Percentiles rank a stretch among this genome's conserved stretches.
phyloP scores from a whole-genome alignment of 345 rosid genomes.

The Eucalyptus virginea region DNA sequence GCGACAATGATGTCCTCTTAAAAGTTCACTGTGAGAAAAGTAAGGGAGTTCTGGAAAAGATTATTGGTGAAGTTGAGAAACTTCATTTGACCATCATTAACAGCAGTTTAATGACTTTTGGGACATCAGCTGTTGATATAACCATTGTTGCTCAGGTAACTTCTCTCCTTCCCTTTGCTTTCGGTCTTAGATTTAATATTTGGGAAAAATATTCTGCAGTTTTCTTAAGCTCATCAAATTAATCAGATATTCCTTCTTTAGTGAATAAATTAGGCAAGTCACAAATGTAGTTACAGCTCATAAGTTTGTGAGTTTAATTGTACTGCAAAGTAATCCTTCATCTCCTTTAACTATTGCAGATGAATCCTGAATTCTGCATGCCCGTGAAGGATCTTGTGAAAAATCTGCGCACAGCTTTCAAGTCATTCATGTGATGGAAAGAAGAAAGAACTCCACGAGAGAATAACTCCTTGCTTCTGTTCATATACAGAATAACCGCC shows the following conservation, averaged over 20 bases:
- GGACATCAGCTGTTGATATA: conserved; percentile 48
- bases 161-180: neutral
- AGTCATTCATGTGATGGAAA: conserved; percentile 27
- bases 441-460: too few relatives aligned
- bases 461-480: neutral
- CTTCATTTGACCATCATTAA: conserved; percentile 36
- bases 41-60: conserved; percentile 49
- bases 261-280: neutral
- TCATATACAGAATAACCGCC: neutral
- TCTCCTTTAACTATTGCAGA: conserved; percentile 25
- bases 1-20: conserved; percentile 53
- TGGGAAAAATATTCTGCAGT: neutral
- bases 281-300: neutral
- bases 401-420: conserved; percentile 38
- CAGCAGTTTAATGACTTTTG: conserved; percentile 63
- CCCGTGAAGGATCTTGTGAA: conserved; percentile 59
- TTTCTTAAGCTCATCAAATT: neutral
- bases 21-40: conserved; percentile 74
- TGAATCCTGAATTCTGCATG: conserved; percentile 54
- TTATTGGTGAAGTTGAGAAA: conserved; percentile 55
- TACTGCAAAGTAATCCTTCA: neutral
- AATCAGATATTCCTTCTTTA: neutral
- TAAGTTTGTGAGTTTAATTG: neutral
- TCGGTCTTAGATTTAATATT: neutral
- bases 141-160: conserved; percentile 69